These are phyloP conservation scores for Exophiala phaeomuriformis DNA, from an alignment of 2,329 filamentous ascomycete species.

Conservation along the genomic window DNA sequence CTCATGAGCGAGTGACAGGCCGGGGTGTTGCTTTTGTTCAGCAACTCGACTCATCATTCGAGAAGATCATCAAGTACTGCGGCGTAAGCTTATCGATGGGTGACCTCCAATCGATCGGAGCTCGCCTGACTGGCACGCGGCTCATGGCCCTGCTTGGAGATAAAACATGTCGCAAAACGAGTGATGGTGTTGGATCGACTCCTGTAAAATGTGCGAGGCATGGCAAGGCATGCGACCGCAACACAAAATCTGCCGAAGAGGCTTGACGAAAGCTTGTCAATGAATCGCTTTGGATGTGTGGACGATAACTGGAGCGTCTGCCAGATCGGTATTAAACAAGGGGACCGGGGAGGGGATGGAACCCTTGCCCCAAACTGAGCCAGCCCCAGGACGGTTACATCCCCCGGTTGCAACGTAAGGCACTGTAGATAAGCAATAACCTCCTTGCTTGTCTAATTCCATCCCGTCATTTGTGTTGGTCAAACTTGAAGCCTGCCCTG, in stretches of 20 bases:
- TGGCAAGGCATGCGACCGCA: background rate
- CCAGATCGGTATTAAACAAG: background rate
- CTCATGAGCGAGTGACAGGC: background rate
- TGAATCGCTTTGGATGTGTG: background rate
- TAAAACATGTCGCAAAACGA: too few relatives aligned
- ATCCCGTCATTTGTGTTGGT: conserved; percentile 4
- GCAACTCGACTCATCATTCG: background rate
- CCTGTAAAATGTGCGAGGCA: background rate
- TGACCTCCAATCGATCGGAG: background rate
- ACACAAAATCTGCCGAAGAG: background rate
- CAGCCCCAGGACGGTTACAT: background rate
- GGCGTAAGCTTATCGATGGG: too few relatives aligned
- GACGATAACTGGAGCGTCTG: background rate
- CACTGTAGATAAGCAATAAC: background rate
- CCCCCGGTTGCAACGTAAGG: background rate
- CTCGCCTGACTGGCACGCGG: background rate
- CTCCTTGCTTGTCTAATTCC: conserved; percentile 1
- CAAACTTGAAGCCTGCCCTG: background rate
- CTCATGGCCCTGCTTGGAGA: background rate
- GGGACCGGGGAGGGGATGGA: too few relatives aligned
- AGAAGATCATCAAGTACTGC: too few relatives aligned
- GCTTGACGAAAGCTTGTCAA: conserved; percentile 5
- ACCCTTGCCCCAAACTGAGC: background rate
- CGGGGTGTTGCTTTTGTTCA: background rate
- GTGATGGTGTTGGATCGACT: background rate